These are phyloP conservation scores for Mariannaea sp. DNA, from an alignment of 2,329 filamentous ascomycete genomes.

Conservation along the genomic window DNA sequence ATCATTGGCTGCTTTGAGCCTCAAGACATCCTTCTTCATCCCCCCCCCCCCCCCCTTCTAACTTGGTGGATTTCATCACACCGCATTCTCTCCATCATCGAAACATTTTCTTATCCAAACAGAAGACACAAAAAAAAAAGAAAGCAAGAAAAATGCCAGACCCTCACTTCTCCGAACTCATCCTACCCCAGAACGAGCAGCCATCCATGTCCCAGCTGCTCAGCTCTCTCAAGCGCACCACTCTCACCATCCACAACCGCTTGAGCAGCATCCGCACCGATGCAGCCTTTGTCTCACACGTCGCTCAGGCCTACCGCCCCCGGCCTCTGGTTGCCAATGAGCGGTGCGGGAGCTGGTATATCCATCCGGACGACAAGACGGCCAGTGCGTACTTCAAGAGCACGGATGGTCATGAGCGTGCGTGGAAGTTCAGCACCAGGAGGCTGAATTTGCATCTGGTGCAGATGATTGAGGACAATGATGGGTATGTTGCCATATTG, in stretches of 20 bases:
- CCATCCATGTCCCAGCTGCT: slow-evolving; percentile 75
- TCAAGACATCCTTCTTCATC: too few relatives aligned
- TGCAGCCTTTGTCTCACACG: slow-evolving; percentile 71
- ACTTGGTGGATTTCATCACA: too few relatives aligned
- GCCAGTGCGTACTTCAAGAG: slow-evolving; percentile 95
- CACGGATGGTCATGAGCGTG: slow-evolving; percentile 88
- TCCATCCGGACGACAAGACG: slow-evolving; percentile 65
- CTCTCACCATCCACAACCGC: slow-evolving; percentile 80
- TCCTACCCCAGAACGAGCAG: slow-evolving; percentile 61
- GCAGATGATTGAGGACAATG: slow-evolving; percentile 64
- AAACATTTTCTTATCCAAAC: too few relatives aligned
- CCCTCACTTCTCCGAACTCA: slow-evolving; percentile 47
- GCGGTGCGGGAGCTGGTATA: slow-evolving; percentile 95
- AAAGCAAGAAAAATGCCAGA: slow-evolving; percentile 36
- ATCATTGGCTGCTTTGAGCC: too few relatives aligned
- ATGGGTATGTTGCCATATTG: slow-evolving; percentile 61
- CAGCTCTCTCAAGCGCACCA: slow-evolving; percentile 73
- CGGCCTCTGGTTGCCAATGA: slow-evolving; percentile 89
- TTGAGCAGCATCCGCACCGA: slow-evolving; percentile 79
- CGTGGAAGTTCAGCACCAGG: slow-evolving; percentile 88
- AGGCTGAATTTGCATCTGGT: slow-evolving; percentile 85
- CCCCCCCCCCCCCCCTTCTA: too few relatives aligned
- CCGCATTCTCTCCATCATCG: too few relatives aligned
- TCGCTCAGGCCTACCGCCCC: slow-evolving; percentile 55
- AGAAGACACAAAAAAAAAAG: too few relatives aligned